Base-by-base conservation (phyloP, 805 yeast species). In the Saccharomyces jurei region DNA sequence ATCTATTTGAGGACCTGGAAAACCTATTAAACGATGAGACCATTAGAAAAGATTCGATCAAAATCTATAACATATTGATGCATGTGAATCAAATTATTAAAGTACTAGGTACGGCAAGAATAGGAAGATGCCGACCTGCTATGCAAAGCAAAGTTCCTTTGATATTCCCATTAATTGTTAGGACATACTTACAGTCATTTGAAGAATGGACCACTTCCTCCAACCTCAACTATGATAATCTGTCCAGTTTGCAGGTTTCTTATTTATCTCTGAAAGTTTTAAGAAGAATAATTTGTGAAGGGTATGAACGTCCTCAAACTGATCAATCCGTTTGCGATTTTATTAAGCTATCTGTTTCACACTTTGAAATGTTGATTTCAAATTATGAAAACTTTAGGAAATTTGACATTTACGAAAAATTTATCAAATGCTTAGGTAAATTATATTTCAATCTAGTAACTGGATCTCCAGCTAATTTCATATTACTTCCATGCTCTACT, bases 51-150 rank as follows among this genome's bases (percentile, higher is more conserved):
- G 78, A 82, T 57, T 68, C 82, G 46, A 73, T 82, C 3, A 77
- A 81, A 46, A 70, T 86, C 9, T 81, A 82, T 65, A 88, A 89
- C 63, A 62, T 82, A 11, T 74, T 90, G 54, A 71, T 83, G 17
- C 82, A 88, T 17, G 66, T 88, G 52, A 89, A 89, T 67, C 96
- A 90, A 67, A 77, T 88, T 3, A 77, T 91, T 58, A 94, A 94
- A 69, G 75, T 80, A 2, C 70, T 92, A 27, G 78, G 91, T 0
- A 73, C 85, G 53, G 90, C 91, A 1, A 76, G 91, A 60, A 87
- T 92, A 36, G 98, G 98, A 6, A 79, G 89, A 57, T 82, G 92
- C 2, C 79, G 87, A 61, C 83, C 84, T 25, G 88, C 89, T 0
- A 77, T 90, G 80, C 94, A 86, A 65, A 74, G 81, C 50, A 83